Evolutionary conservation across 441 rosid species (phyloP).

Genomic region (Gossypium schwendimanii): DNA sequence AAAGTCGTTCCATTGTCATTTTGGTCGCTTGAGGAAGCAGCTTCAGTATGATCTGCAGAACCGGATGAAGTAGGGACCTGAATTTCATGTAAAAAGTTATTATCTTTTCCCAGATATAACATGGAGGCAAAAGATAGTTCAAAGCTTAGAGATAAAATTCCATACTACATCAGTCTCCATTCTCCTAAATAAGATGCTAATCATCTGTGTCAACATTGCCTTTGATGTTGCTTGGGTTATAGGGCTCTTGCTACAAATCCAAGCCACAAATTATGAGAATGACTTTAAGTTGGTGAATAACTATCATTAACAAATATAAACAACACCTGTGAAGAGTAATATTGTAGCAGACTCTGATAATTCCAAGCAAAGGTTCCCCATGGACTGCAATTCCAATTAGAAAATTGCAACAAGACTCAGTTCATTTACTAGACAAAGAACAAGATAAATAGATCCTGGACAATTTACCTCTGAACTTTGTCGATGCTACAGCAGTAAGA

Average conservation of each 20-base stretch:
- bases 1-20: conserved; percentile 63
- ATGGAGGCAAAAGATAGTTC: neutral
- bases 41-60: conserved; percentile 43
- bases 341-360: conserved; percentile 90
- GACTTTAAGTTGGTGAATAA: conserved; percentile 4
- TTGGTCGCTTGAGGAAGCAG: conserved; percentile 42
- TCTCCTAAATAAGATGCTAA: conserved; percentile 87
- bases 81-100: neutral
- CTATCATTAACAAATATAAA: conserved; percentile 11
- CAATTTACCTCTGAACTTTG: conserved; percentile 80
- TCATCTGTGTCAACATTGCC: conserved; percentile 99
- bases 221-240: conserved; percentile 97
- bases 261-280: conserved; percentile 27
- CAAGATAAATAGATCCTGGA: conserved; percentile 12
- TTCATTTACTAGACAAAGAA: neutral
- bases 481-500: conserved; percentile 89
- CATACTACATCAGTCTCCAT: conserved; percentile 85
- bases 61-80: conserved; percentile 57
- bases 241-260: conserved; percentile 87
- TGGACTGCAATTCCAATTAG: conserved; percentile 55
- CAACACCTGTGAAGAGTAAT: conserved; percentile 90
- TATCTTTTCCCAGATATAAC: neutral
- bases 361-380: conserved; percentile 95
- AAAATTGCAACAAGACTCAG: neutral
- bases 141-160: neutral